These are phyloP conservation scores for Comarum palustre DNA, from an alignment of 306 rosid genomes.

Conservation along the genomic window DNA sequence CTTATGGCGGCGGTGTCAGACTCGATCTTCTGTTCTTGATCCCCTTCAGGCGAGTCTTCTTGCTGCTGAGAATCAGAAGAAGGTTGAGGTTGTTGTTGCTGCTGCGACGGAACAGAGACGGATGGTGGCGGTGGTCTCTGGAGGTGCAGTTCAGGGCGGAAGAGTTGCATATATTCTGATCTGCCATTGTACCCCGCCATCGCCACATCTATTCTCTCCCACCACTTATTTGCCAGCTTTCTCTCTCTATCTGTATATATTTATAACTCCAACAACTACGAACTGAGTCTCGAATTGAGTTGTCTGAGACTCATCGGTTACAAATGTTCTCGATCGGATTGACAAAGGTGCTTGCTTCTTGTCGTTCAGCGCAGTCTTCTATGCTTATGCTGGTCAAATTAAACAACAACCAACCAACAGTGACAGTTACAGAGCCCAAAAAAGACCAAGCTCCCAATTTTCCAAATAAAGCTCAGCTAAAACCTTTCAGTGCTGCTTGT, in stretches of 20 bases:
- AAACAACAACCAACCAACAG: constrained; percentile 2
- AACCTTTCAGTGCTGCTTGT: not conserved
- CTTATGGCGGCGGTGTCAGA: constrained; percentile 11
- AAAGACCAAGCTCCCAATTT: constrained; percentile 3
- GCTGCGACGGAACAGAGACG: constrained; percentile 1
- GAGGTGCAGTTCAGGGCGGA: constrained; percentile 27
- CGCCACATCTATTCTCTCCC: constrained; percentile 30
- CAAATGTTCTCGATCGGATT: constrained; percentile 5
- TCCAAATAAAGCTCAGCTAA: not conserved
- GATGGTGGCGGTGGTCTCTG: constrained; percentile 18
- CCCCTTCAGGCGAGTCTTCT: constrained; percentile 2
- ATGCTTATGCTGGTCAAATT: constrained; percentile 7
- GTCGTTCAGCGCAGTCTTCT: constrained; percentile 4
- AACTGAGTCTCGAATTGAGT: not conserved
- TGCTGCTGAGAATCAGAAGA: constrained; percentile 15
- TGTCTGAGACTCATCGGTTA: constrained; percentile 8
- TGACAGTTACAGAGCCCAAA: constrained; percentile 8
- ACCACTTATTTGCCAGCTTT: constrained; percentile 33
- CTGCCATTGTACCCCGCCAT: constrained; percentile 35
- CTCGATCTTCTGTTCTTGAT: constrained; percentile 1
- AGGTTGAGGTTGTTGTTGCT: constrained; percentile 5
- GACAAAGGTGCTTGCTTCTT: constrained; percentile 1
- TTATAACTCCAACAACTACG: not conserved
- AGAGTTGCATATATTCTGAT: constrained; percentile 16
- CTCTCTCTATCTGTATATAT: not conserved